A percentile compares a stretch with the other conserved stretches of the same genome.
These are phyloP conservation scores for Corylus heterophylla DNA, from an alignment of 306 rosid genomes.

Conservation along the genomic window DNA sequence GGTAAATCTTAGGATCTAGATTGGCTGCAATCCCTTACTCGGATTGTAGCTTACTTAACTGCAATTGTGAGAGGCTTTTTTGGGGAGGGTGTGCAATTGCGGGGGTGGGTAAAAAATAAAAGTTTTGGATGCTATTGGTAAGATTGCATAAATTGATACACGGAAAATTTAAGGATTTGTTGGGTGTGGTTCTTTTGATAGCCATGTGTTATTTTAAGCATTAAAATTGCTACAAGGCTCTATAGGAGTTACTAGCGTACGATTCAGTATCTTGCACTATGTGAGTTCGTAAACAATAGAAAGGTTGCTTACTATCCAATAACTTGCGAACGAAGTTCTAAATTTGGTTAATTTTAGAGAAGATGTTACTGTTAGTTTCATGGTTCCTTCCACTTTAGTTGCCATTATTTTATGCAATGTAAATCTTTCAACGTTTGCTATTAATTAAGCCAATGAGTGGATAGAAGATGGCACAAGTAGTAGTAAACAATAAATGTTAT, in stretches of 20 bases:
- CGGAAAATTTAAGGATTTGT: neutral
- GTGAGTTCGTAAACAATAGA: neutral
- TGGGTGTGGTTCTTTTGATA: neutral
- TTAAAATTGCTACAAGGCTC: neutral
- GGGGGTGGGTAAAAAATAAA: neutral
- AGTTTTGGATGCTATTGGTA: neutral
- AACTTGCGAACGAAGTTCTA: neutral
- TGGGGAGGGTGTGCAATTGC: too few relatives aligned
- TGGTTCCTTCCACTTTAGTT: neutral
- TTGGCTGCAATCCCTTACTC: too few relatives aligned
- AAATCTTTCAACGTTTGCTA: neutral
- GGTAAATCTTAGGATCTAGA: too few relatives aligned
- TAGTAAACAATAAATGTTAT: neutral
- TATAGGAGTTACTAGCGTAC: slow-evolving; percentile 4
- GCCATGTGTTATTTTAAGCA: neutral
- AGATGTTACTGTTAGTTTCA: neutral
- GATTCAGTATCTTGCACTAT: slow-evolving; percentile 7
- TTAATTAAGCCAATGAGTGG: neutral
- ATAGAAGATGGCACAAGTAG: neutral
- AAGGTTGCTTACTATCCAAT: neutral
- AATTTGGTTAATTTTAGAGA: neutral
- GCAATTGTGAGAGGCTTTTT: too few relatives aligned
- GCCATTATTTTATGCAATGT: neutral
- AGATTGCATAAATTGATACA: neutral
- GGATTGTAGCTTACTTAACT: too few relatives aligned